Conservation (phyloP, 2,329 filamentous ascomycete species). For the Fusarium buxicola region DNA sequence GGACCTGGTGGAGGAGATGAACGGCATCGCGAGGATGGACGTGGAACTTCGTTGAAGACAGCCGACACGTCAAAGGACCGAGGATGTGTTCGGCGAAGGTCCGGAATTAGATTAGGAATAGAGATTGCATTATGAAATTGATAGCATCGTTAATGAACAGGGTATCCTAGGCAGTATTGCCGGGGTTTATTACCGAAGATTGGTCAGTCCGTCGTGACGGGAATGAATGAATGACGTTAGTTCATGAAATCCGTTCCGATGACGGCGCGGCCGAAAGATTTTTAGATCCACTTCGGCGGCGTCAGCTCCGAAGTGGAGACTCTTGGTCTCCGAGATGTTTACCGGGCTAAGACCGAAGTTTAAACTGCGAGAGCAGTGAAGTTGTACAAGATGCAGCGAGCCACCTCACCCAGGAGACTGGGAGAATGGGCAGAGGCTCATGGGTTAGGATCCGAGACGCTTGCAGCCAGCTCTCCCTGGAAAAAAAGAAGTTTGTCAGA, state of each 20-base stretch:
- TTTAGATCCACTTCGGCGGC: constrained; percentile 34
- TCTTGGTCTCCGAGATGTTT: not conserved
- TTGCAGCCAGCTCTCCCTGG: constrained; percentile 14
- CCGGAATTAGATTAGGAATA: constrained; percentile 19
- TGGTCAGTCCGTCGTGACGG: constrained; percentile 23
- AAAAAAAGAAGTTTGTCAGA: constrained; percentile 19
- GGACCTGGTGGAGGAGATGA: constrained; percentile 51
- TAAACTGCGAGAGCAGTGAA: too few relatives aligned
- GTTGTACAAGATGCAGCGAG: not conserved
- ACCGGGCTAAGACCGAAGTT: constrained; percentile 4
- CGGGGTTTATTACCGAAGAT: constrained; percentile 38
- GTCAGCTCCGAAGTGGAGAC: constrained; percentile 34
- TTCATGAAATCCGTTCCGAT: constrained; percentile 34
- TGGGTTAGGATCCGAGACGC: constrained; percentile 23
- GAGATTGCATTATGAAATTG: constrained; percentile 29
- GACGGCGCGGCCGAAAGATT: constrained; percentile 25
- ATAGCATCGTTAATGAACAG: constrained; percentile 39
- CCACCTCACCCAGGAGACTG: not conserved
- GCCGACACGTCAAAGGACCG: not conserved
- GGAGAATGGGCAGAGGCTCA: constrained; percentile 6
- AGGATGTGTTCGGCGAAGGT: constrained; percentile 18
- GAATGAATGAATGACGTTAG: constrained; percentile 38
- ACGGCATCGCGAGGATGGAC: constrained; percentile 53
- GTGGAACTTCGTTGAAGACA: constrained; percentile 49
- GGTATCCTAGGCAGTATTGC: constrained; percentile 17